Percentiles rank a stretch among this genome's conserved stretches.
phyloP scores from a whole-genome alignment of 805 yeast species.

The Wickerhamiella siamensis region DNA sequence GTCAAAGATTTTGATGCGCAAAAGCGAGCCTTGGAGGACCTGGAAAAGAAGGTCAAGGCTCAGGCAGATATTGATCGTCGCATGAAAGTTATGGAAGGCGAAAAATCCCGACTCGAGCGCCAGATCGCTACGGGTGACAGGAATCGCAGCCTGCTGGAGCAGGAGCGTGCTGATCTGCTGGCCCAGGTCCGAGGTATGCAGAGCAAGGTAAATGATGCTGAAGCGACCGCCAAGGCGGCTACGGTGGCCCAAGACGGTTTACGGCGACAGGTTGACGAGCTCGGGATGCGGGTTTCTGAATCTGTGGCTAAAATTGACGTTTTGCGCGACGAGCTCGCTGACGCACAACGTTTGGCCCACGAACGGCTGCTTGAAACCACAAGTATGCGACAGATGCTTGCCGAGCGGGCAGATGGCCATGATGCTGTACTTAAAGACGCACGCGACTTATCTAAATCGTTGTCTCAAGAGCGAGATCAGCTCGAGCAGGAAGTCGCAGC shows the following conservation, averaged over 20 bases:
- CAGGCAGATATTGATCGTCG: slow-evolving; percentile 14
- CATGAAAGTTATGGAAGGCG: slow-evolving; percentile 9
- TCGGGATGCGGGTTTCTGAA: slow-evolving; percentile 50
- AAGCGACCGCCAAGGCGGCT: slow-evolving; percentile 6
- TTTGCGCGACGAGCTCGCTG: slow-evolving; percentile 71
- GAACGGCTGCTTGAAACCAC: slow-evolving; percentile 71
- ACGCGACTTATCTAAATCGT: slow-evolving; percentile 34
- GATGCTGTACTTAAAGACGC: slow-evolving; percentile 40
- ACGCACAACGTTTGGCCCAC: slow-evolving; percentile 54
- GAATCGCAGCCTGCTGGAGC: slow-evolving; percentile 6
- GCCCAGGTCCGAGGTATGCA: slow-evolving; percentile 10
- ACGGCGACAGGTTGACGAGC: slow-evolving; percentile 23
- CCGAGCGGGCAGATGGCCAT: slow-evolving; percentile 52
- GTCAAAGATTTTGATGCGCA: slow-evolving; percentile 5
- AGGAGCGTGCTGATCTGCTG: slow-evolving; percentile 12
- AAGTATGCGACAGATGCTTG: slow-evolving; percentile 51
- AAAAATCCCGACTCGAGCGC: slow-evolving; percentile 1
- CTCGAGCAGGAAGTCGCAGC: slow-evolving; percentile 40
- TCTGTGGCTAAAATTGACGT: slow-evolving; percentile 44
- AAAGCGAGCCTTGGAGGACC: background rate
- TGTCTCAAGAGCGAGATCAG: slow-evolving; percentile 47
- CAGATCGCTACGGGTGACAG: background rate
- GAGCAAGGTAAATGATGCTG: slow-evolving; percentile 6
- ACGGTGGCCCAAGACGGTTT: slow-evolving; percentile 12
- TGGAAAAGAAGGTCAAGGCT: slow-evolving; percentile 9